Percentiles rank a stretch among this genome's conserved stretches.
These are phyloP conservation scores for Stagonosporopsis vannaccii DNA, from an alignment of 2,329 filamentous ascomycete species.

Conservation along the genomic window DNA sequence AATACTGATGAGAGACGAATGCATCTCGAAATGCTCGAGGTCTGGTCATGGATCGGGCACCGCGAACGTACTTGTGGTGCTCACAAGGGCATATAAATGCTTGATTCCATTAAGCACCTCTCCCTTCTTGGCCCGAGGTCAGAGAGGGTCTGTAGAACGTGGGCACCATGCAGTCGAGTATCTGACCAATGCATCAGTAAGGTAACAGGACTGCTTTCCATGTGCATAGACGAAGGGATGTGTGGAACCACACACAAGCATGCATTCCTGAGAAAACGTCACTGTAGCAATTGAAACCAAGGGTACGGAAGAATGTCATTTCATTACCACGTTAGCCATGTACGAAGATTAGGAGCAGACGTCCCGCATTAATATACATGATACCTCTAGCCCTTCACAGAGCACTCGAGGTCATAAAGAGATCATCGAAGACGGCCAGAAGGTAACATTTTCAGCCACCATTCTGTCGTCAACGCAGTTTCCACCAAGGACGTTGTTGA, in stretches of 20 bases:
- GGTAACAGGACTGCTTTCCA: background rate
- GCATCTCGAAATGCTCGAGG: background rate
- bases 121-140: background rate
- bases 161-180: background rate
- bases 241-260: background rate
- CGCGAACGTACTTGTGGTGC: background rate
- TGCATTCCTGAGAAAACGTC: constrained; percentile 11
- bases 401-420: constrained; percentile 1
- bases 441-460: background rate
- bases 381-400: constrained; percentile 3
- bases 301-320: constrained; percentile 2
- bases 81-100: background rate
- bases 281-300: background rate
- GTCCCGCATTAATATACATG: constrained; percentile 13
- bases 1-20: background rate
- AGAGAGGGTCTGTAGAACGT: background rate
- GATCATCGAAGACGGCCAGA: constrained; percentile 1
- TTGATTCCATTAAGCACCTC: constrained; percentile 5
- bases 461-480: constrained; percentile 2
- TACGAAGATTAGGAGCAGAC: background rate
- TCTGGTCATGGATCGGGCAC: background rate
- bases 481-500: constrained; percentile 10
- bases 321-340: constrained; percentile 16
- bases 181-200: background rate
- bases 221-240: background rate